Conservation (phyloP, 225 moss, liverwort and hornwort genomes). For the Bryoerythrophyllum caledonicum region DNA sequence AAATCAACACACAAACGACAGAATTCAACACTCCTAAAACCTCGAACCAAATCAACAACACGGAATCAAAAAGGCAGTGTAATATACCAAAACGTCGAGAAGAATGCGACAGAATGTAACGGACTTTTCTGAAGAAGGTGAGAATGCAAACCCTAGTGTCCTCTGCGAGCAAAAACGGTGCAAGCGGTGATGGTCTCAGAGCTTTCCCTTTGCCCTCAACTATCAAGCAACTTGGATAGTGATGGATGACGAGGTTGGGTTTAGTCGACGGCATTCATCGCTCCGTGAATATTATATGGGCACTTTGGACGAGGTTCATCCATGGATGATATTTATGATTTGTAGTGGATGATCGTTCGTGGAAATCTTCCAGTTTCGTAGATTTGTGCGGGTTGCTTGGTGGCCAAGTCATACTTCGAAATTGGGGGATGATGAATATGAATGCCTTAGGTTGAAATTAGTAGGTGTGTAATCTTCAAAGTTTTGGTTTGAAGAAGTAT, state of each 20-base stretch:
- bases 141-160: neutral
- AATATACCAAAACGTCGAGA: neutral
- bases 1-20: neutral
- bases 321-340: neutral
- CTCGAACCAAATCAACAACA: neutral
- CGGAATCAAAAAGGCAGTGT: neutral
- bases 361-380: neutral
- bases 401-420: neutral
- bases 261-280: neutral
- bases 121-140: neutral
- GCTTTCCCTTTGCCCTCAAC: neutral
- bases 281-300: neutral
- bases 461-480: too few species aligned
- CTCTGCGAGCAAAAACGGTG: neutral
- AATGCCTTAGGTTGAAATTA: too few species aligned
- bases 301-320: neutral
- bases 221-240: conserved; percentile 22
- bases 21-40: conserved; percentile 22
- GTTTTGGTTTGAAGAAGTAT: too few species aligned
- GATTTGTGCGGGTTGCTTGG: neutral
- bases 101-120: fast-evolving
- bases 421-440: too few species aligned
- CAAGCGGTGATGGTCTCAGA: neutral
- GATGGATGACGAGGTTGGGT: neutral
- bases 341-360: neutral